These are phyloP conservation scores for Fusarium neocosmosporiellum DNA, from an alignment of 2,329 filamentous ascomycete species.

Conservation along the genomic window DNA sequence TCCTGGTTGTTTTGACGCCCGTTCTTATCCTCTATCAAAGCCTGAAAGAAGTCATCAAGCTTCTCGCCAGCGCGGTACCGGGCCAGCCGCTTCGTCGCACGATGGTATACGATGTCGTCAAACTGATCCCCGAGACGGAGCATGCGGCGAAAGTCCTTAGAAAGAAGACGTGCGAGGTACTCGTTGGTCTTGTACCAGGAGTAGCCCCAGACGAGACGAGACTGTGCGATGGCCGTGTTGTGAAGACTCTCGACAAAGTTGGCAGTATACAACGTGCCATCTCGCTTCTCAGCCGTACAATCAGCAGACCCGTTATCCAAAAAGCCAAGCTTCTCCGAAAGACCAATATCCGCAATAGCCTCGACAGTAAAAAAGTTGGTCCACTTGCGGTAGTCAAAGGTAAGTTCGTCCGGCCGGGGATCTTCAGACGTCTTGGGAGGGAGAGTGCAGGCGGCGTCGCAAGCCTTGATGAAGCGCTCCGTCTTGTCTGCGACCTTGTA, in stretches of 20 bases:
- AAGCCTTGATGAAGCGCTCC: constrained; percentile 54
- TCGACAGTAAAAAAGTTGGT: constrained; percentile 68
- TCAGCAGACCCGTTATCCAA: constrained; percentile 49
- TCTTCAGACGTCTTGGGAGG: constrained; percentile 46
- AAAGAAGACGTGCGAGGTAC: background rate
- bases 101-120: background rate
- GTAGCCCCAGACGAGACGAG: constrained; percentile 63
- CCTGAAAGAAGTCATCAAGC: constrained; percentile 69
- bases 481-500: constrained; percentile 66
- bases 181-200: constrained; percentile 56
- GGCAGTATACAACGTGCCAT: constrained; percentile 56
- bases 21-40: constrained; percentile 62
- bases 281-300: constrained; percentile 46
- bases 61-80: constrained; percentile 57
- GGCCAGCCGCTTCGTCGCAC: constrained; percentile 18
- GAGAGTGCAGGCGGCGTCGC: constrained; percentile 55
- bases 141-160: background rate
- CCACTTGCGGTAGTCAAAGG: constrained; percentile 60
- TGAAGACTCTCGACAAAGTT: constrained; percentile 63
- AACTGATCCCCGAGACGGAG: background rate
- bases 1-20: constrained; percentile 55
- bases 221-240: constrained; percentile 60
- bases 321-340: constrained; percentile 61
- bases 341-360: constrained; percentile 66
- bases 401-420: constrained; percentile 51